Percentiles rank a stretch among this genome's conserved stretches.
phyloP scores from a whole-genome alignment of 2,329 filamentous ascomycete genomes.

The Colletotrichum paranaense region DNA sequence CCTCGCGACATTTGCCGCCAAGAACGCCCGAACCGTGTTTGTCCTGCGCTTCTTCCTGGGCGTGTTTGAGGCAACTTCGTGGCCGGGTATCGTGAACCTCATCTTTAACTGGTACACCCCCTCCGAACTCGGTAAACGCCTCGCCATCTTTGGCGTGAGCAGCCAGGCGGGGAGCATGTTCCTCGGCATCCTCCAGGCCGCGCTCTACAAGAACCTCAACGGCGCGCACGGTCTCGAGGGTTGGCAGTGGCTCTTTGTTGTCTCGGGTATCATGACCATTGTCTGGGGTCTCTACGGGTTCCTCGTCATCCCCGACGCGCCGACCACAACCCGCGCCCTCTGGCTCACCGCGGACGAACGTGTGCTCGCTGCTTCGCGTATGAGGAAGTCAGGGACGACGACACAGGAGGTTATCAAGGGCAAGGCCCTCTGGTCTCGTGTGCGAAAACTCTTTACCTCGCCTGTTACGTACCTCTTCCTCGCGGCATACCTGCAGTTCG shows the following conservation, averaged over 20 bases:
- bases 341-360: conserved; percentile 50
- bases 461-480: conserved; percentile 38
- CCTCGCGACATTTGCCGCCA: not conserved
- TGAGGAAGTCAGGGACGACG: conserved; percentile 38
- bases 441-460: conserved; percentile 40
- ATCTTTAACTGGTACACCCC: conserved; percentile 57
- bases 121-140: conserved; percentile 61
- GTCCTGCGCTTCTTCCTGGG: conserved; percentile 56
- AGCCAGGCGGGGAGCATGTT: conserved; percentile 65
- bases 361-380: conserved; percentile 39
- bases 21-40: conserved; percentile 46
- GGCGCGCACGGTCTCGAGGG: conserved; percentile 60
- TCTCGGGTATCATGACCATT: conserved; percentile 67
- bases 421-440: conserved; percentile 40
- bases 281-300: conserved; percentile 66
- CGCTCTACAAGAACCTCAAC: conserved; percentile 62
- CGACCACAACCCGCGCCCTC: conserved; percentile 39
- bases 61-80: conserved; percentile 51
- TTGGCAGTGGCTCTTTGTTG: conserved; percentile 69
- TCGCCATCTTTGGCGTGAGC: conserved; percentile 59
- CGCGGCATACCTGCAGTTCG: conserved; percentile 41
- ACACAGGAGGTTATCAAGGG: conserved; percentile 39
- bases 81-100: conserved; percentile 54
- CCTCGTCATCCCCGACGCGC: conserved; percentile 48
- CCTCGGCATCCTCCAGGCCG: conserved; percentile 67